phyloP scores from a whole-genome alignment of 2,329 filamentous ascomycete species.

The Nothophaeocryptopus gaeumannii region DNA sequence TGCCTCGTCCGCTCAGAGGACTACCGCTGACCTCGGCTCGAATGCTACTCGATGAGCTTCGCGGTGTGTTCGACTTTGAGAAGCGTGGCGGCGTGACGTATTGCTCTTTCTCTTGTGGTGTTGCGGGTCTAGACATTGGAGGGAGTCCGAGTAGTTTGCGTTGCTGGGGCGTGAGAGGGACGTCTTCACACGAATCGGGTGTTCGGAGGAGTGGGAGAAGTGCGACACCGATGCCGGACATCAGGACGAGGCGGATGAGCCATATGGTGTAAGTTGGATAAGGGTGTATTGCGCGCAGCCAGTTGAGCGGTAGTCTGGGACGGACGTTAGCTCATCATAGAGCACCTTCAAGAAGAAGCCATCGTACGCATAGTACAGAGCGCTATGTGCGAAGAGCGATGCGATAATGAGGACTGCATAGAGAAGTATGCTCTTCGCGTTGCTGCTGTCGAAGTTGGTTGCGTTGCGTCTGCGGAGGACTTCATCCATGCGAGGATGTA shows the following conservation, averaged over 20 bases:
- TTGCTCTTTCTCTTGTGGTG: slow-evolving; percentile 65
- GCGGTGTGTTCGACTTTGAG: slow-evolving; percentile 68
- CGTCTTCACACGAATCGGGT: slow-evolving; percentile 78
- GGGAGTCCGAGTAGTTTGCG: slow-evolving; percentile 78
- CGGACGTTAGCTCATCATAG: not conserved
- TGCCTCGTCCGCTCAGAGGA: slow-evolving; percentile 56
- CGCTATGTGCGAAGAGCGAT: slow-evolving; percentile 46
- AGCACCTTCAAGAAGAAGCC: not conserved
- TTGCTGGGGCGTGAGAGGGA: slow-evolving; percentile 86
- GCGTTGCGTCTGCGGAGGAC: slow-evolving; percentile 78
- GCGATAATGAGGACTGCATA: slow-evolving; percentile 59
- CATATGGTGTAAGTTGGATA: slow-evolving; percentile 43
- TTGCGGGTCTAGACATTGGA: slow-evolving; percentile 59
- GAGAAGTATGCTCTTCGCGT: slow-evolving; percentile 66
- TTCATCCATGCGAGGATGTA: slow-evolving; percentile 83
- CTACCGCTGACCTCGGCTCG: slow-evolving; percentile 46
- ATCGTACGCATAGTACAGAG: slow-evolving; percentile 33
- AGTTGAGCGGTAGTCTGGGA: slow-evolving; percentile 18
- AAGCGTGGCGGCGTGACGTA: slow-evolving; percentile 88
- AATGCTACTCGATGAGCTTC: slow-evolving; percentile 53
- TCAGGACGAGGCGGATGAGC: slow-evolving; percentile 53
- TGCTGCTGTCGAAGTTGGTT: slow-evolving; percentile 73
- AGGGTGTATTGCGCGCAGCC: slow-evolving; percentile 20
- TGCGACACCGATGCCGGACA: slow-evolving; percentile 65
- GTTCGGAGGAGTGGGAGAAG: slow-evolving; percentile 69